phyloP scores from a whole-genome alignment of 2,329 filamentous ascomycete genomes.

The Penicillium sp. region DNA sequence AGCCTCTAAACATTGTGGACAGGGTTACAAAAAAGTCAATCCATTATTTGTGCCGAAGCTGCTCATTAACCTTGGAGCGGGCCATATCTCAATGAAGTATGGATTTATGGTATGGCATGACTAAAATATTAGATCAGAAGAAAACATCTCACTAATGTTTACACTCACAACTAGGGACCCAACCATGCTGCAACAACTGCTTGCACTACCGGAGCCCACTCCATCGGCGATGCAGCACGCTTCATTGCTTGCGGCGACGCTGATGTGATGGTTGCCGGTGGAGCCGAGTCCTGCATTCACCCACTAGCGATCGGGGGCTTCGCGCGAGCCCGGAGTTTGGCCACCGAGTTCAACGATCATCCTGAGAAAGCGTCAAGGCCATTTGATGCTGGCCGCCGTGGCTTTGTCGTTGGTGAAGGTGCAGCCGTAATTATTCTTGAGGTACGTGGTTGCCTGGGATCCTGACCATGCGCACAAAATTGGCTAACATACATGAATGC shows the following conservation, averaged over 20 bases:
- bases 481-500: not conserved
- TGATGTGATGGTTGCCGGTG: slow-evolving; percentile 93
- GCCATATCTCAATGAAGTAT: slow-evolving; percentile 90
- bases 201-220: slow-evolving; percentile 93
- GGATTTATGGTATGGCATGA: slow-evolving; percentile 60
- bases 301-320: slow-evolving; percentile 91
- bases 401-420: slow-evolving; percentile 92
- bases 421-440: slow-evolving; percentile 85
- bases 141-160: not conserved
- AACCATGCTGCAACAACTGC: slow-evolving; percentile 92
- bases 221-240: slow-evolving; percentile 87
- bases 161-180: slow-evolving; percentile 59
- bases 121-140: not conserved
- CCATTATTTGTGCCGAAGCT: slow-evolving; percentile 91
- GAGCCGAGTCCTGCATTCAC: slow-evolving; percentile 92
- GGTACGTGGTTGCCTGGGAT: slow-evolving; percentile 35
- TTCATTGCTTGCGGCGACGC: slow-evolving; percentile 91
- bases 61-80: slow-evolving; percentile 90
- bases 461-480: not conserved
- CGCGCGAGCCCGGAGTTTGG: slow-evolving; percentile 78
- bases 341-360: slow-evolving; percentile 72
- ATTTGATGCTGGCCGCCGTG: slow-evolving; percentile 74
- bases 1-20: slow-evolving; percentile 8
- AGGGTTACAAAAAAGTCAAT: slow-evolving; percentile 92
- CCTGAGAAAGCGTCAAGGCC: slow-evolving; percentile 74